Evolutionary conservation across 2,329 filamentous ascomycete genomes (phyloP), one percentile per base, ranked within the genome.

Genomic region (Albifimbria verrucaria): DNA sequence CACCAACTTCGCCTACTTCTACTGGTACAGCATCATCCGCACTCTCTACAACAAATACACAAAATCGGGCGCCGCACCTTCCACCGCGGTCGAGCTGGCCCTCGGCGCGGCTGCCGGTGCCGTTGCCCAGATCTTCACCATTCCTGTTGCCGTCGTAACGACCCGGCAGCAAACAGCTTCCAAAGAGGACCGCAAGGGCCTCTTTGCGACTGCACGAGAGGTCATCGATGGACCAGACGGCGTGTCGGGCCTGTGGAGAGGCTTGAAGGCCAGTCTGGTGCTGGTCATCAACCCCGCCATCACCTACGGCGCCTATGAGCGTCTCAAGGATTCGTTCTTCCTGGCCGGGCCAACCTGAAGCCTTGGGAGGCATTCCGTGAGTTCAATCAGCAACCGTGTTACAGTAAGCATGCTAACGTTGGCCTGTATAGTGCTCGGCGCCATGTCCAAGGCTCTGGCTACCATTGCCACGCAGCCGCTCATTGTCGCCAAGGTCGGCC

Each of bases 1-100:
- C 23, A 97, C 93, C 50, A 99, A 99, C 72, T 99, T 99, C 69
- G 94, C 94, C 64, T 99, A 99, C 75, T 99, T 99, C 71, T 99
- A 99, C 77, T 97, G 93, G 92, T 97, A 97, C 71, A 93, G 91
- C 5, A 75, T 94, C 24, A 90, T 97, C 26, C 86, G 94, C 57
- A 85, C 85, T 17, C 72, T 96, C 20, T 97, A 97, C 70, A 73
- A 90, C 60, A 82, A 81, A 59, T 75, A 82, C 41, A 70, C 79
- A 56, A 82, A 81, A 60, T 68, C 68, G 17, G 60, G 68, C 3
- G 66, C 65, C 3, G 67, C 87, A 23, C 90, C 92, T 2, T 87
- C 89, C 20, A 97, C 92, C 1, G 82, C 88, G 4, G 79, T 88
- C 44, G 94, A 99, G 72, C 79, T 99, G 52, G 81, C 86, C 2